Percentiles rank a stretch among this genome's conserved stretches.
Conservation (phyloP, 2,329 filamentous ascomycete species). For the Pyricularia pennisetigena region DNA sequence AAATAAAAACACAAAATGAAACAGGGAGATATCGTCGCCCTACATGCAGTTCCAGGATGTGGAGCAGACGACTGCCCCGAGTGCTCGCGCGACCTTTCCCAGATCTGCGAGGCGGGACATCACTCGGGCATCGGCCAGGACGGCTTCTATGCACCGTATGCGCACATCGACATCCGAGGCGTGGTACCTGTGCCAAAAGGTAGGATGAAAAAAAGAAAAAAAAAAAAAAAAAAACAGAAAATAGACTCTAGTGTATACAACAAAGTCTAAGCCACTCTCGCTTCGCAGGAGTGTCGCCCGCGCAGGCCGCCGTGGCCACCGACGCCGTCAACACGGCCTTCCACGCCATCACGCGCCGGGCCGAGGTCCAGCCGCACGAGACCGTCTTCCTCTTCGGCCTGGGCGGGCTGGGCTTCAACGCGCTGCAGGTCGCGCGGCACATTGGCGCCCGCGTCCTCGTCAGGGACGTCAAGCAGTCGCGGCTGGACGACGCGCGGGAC, state of each 20-base stretch:
- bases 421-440: neutral
- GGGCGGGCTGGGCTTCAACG: neutral
- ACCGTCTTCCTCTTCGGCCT: neutral
- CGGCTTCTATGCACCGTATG: neutral
- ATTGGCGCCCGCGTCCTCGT: neutral
- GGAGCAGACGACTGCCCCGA: neutral
- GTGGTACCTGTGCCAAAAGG: neutral
- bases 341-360: neutral
- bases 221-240: too few species aligned
- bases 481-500: neutral
- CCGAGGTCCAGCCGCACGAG: neutral
- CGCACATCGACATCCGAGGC: neutral
- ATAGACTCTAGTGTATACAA: too few species aligned
- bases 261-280: neutral
- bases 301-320: neutral
- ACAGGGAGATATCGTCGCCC: neutral
- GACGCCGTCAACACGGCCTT: neutral
- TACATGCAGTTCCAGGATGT: neutral
- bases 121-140: neutral
- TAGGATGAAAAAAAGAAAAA: too few species aligned
- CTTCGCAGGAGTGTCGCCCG: neutral
- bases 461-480: neutral
- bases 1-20: too few species aligned
- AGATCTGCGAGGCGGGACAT: neutral
- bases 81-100: neutral